A percentile compares a stretch with the other conserved stretches of the same genome.
These are phyloP conservation scores for Basipetospora chlamydospora DNA, from an alignment of 2,329 filamentous ascomycete species.

Conservation along the genomic window DNA sequence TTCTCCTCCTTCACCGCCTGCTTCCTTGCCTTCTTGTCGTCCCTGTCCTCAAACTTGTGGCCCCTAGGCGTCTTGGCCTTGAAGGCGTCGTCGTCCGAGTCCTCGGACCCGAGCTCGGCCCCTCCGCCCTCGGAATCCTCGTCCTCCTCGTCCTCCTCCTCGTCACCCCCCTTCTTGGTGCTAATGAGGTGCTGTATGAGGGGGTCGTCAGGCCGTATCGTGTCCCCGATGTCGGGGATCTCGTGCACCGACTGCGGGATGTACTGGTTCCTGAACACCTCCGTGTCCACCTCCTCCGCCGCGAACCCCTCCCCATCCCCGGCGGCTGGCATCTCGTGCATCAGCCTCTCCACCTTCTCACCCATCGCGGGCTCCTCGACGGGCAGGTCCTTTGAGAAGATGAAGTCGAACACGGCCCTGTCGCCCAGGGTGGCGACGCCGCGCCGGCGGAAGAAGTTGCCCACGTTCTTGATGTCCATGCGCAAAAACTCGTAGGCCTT, in stretches of 20 bases:
- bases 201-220: constrained; percentile 64
- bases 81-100: constrained; percentile 37
- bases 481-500: constrained; percentile 83
- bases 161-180: constrained; percentile 54
- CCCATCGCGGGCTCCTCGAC: constrained; percentile 47
- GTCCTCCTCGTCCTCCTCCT: constrained; percentile 28
- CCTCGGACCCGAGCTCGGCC: constrained; percentile 25
- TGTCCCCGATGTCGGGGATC: constrained; percentile 56
- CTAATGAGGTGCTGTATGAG: constrained; percentile 40
- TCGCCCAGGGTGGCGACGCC: constrained; percentile 72
- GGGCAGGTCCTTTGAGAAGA: constrained; percentile 48
- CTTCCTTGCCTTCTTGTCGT: constrained; percentile 70
- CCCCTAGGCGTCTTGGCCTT: constrained; percentile 59
- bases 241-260: constrained; percentile 93
- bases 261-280: constrained; percentile 91
- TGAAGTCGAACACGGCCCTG: constrained; percentile 69
- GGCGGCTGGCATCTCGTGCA: constrained; percentile 37
- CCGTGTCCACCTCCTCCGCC: constrained; percentile 63
- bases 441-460: constrained; percentile 80
- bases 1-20: constrained; percentile 81
- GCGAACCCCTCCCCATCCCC: constrained; percentile 34
- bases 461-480: constrained; percentile 97
- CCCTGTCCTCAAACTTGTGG: constrained; percentile 81
- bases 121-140: constrained; percentile 24
- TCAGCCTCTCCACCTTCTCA: constrained; percentile 51